Evolutionary conservation across 768 basidiomycete genomes (phyloP), one percentile per base, ranked within the genome.

Genomic region (Russula ochroleuca): DNA sequence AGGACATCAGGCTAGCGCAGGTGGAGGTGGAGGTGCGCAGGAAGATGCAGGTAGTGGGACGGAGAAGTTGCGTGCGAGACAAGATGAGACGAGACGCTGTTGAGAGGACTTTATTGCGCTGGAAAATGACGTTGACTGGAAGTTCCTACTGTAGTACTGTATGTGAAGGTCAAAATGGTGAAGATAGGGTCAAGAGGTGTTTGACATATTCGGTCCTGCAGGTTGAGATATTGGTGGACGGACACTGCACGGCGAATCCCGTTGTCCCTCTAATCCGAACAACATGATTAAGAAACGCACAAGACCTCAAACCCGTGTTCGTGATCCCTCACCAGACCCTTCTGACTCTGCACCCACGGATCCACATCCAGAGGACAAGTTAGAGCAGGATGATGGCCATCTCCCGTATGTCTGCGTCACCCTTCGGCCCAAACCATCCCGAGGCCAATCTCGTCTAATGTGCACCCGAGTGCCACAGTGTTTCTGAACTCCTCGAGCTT

Each of bases 401-500:
- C 69, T 83, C 59, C 81, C 81, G 87, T 87, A 75, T 65, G 83
- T 78, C 45, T 45, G 28, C 48, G 21, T 49, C 45, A 28, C 8
- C 51, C 31, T 13, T 25, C 23, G 10, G 21, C 25, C 14, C 15
- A n/a, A 47, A 3, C 47, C 41, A 11, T 25, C n/a, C n/a, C n/a
- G n/a, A n/a, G n/a, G n/a, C n/a, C n/a, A 38, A 15, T 14, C 48
- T 47, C 55, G 21, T 25, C 19, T 61, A 48, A 59, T 31, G 67
- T 9, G 64, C 63, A 54, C 66, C 55, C 31, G 54, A 66, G 55
- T 40, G 53, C 51, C 13, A 50, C 64, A 92, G 91, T 59, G 75
- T 96, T 31, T 83, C 89, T 67, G 93, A 96, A 58, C 81, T 98
- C 19, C 83, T 96, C 47, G 89, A 94, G 67, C 76, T 97, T 31